Evolutionary conservation across 495 filamentous ascomycete genomes (phyloP).

Genomic region (Hypoxylon fuscum): DNA sequence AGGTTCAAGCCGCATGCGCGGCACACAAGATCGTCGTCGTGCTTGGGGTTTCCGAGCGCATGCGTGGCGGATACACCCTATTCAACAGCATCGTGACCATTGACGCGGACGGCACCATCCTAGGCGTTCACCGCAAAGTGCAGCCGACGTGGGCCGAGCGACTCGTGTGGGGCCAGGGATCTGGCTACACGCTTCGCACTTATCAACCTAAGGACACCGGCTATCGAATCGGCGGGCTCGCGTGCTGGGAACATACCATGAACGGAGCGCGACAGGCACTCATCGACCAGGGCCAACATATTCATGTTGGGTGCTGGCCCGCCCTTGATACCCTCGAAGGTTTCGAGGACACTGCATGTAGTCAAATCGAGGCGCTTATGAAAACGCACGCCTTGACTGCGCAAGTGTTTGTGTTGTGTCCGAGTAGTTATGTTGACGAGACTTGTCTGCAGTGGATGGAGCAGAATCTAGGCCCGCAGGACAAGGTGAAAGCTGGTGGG

Average conservation of each 20-base stretch:
- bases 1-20: conserved; percentile 47
- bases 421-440: conserved; percentile 52
- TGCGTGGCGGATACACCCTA: conserved; percentile 47
- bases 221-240: conserved; percentile 54
- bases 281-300: conserved; percentile 49
- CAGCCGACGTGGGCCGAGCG: conserved; percentile 60
- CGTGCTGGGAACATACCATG: conserved; percentile 61
- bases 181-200: conserved; percentile 47
- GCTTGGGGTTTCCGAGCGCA: conserved; percentile 53
- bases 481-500: conserved; percentile 49
- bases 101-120: conserved; percentile 49
- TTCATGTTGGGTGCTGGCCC: conserved; percentile 54
- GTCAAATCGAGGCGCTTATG: conserved; percentile 57
- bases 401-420: conserved; percentile 52
- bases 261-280: conserved; percentile 54
- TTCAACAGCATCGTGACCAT: conserved; percentile 57
- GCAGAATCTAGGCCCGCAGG: conserved; percentile 51
- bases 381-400: conserved; percentile 54
- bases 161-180: conserved; percentile 55
- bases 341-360: conserved; percentile 46
- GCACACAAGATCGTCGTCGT: conserved; percentile 42
- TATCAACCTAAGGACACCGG: conserved; percentile 37
- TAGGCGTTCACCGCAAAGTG: conserved; percentile 58
- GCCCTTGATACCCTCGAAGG: conserved; percentile 50
- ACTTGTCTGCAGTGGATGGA: conserved; percentile 53